Conservation (phyloP, 306 rosid species). For the Trichosanthes cucumerina region DNA sequence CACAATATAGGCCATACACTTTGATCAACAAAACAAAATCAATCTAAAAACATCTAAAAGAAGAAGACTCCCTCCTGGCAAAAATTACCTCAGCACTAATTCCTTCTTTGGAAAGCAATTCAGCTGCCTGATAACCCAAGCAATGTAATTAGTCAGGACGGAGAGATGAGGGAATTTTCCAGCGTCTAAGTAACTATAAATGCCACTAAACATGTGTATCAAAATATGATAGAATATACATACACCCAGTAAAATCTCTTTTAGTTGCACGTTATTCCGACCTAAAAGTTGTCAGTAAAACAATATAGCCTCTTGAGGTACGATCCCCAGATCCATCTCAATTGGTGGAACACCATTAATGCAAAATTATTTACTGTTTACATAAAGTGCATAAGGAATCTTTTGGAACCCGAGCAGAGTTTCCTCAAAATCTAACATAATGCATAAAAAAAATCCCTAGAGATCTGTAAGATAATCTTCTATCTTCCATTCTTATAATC, state of each 20-base stretch:
- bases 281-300: not conserved
- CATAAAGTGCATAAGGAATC: not conserved
- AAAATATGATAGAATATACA: not conserved
- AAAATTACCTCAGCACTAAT: constrained; percentile 83
- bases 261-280: not conserved
- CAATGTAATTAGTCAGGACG: constrained; percentile 18
- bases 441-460: not conserved
- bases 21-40: constrained; percentile 8
- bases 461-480: not conserved
- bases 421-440: not conserved
- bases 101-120: constrained; percentile 78
- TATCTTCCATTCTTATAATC: not conserved
- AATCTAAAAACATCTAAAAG: not conserved
- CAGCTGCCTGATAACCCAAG: constrained; percentile 70
- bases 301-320: not conserved
- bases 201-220: not conserved
- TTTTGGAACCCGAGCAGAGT: not conserved
- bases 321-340: not conserved
- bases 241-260: not conserved
- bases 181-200: not conserved
- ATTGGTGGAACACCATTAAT: not conserved
- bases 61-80: not conserved
- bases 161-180: not conserved
- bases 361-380: not conserved
- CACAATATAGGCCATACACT: constrained; percentile 7